Evolutionary conservation across 2,329 filamentous ascomycete species (phyloP).

Genomic region (Fusarium staphyleae): DNA sequence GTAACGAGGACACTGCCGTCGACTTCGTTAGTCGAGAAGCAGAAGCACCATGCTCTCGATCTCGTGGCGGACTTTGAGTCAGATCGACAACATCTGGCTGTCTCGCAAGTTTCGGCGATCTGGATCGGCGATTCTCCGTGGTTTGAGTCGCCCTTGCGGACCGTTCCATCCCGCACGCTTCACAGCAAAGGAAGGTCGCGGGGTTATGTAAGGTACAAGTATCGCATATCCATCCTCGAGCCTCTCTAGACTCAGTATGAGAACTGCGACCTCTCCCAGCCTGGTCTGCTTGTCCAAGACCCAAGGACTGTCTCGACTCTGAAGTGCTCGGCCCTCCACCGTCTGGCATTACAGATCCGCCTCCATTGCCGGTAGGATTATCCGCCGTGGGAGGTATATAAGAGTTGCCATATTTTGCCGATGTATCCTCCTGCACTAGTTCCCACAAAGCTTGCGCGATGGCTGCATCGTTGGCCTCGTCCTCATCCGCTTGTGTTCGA

Average conservation of each 20-base stretch:
- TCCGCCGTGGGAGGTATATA: constrained; percentile 59
- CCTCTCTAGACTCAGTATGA: constrained; percentile 3
- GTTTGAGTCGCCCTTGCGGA: constrained; percentile 28
- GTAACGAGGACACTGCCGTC: constrained; percentile 22
- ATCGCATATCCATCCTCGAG: constrained; percentile 58
- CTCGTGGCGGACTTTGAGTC: constrained; percentile 45
- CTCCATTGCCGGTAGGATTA: constrained; percentile 57
- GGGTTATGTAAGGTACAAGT: constrained; percentile 66
- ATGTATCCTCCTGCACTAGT: constrained; percentile 81
- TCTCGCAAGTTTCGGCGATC: constrained; percentile 13
- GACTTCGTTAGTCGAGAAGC: constrained; percentile 5
- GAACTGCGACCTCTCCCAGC: not conserved
- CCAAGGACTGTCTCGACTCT: constrained; percentile 8
- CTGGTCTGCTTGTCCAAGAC: not conserved
- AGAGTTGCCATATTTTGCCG: constrained; percentile 59
- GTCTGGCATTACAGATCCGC: constrained; percentile 44
- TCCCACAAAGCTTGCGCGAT: constrained; percentile 88
- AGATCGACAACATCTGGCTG: constrained; percentile 44
- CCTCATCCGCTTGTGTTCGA: constrained; percentile 83
- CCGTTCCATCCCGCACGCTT: constrained; percentile 61
- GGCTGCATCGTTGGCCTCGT: constrained; percentile 85
- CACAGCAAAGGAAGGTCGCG: constrained; percentile 58
- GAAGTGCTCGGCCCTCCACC: constrained; percentile 13
- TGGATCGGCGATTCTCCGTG: constrained; percentile 29
- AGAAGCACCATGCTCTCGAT: constrained; percentile 8